Conservation (phyloP, 176 grass and related monocot genomes). For the Raddia distichophylla region DNA sequence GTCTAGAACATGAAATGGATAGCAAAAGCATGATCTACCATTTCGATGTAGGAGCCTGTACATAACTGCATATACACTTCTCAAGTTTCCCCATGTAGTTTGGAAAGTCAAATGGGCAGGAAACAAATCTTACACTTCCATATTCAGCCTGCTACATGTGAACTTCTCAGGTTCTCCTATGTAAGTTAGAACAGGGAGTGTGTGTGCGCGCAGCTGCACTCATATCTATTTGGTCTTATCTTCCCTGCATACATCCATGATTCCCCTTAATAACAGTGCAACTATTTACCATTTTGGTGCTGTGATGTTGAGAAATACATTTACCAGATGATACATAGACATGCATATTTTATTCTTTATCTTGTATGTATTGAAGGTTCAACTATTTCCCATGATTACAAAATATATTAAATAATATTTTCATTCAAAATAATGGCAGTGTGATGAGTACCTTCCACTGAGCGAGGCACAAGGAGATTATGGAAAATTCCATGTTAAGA, state of each 20-base stretch:
- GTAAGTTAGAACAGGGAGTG: not conserved
- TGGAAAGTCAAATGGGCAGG: not conserved
- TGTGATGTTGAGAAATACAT: not conserved
- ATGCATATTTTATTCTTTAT: slow-evolving; percentile 4
- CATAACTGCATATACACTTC: not conserved
- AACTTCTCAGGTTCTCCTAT: not conserved
- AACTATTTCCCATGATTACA: slow-evolving; percentile 17
- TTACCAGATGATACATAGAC: not conserved
- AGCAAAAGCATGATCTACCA: not conserved
- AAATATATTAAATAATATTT: slow-evolving; percentile 4
- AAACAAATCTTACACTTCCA: not conserved
- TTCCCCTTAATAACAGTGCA: not conserved
- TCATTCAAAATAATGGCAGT: slow-evolving; percentile 60
- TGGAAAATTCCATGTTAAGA: slow-evolving; percentile 69
- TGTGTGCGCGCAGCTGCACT: too few relatives aligned
- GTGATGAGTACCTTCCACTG: slow-evolving; percentile 72
- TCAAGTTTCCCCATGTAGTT: not conserved
- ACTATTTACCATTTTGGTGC: slow-evolving; percentile 14
- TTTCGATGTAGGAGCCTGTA: not conserved
- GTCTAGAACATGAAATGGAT: slow-evolving; percentile 14
- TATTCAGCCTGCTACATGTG: not conserved
- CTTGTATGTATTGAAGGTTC: slow-evolving; percentile 19
- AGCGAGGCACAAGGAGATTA: slow-evolving; percentile 46
- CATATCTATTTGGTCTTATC: not conserved
- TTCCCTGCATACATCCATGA: slow-evolving; percentile 17